Conservation (phyloP, 805 yeast genomes). For the Diddensiella santjacobensis region DNA sequence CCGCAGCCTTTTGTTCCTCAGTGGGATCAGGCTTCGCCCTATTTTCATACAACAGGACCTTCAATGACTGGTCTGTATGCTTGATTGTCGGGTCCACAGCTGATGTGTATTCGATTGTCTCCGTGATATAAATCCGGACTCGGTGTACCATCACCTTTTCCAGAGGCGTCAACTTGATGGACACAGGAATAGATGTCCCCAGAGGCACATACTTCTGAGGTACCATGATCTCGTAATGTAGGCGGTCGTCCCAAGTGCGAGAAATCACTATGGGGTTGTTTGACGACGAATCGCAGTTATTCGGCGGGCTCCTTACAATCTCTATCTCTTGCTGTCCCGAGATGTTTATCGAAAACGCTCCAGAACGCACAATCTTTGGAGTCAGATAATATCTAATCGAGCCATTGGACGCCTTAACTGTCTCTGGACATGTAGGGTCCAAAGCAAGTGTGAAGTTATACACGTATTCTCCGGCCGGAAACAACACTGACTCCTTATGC, state of each 20-base stretch:
- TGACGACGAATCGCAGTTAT: slow-evolving; percentile 58
- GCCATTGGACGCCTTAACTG: slow-evolving; percentile 77
- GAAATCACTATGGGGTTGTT: slow-evolving; percentile 89
- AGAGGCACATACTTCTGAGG: slow-evolving; percentile 85
- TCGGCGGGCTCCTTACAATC: slow-evolving; percentile 73
- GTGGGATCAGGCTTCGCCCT: slow-evolving; percentile 17
- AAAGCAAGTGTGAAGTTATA: slow-evolving; percentile 89
- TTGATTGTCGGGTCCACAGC: slow-evolving; percentile 85
- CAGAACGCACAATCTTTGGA: slow-evolving; percentile 70
- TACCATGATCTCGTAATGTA: slow-evolving; percentile 84
- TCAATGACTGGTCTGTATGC: slow-evolving; percentile 34
- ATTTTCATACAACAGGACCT: slow-evolving; percentile 65
- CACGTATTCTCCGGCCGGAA: slow-evolving; percentile 85
- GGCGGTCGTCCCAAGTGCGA: slow-evolving; percentile 88
- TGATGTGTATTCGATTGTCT: slow-evolving; percentile 84
- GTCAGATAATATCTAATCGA: slow-evolving; percentile 65
- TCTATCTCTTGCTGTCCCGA: slow-evolving; percentile 58
- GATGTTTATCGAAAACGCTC: slow-evolving; percentile 80
- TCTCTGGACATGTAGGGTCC: slow-evolving; percentile 77
- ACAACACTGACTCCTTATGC: slow-evolving; percentile 40
- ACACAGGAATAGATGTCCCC: slow-evolving; percentile 78
- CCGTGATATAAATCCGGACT: slow-evolving; percentile 78
- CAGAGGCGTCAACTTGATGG: slow-evolving; percentile 77
- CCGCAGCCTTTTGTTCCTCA: neutral
- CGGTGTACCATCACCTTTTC: slow-evolving; percentile 88